Percentiles rank a stretch among this genome's conserved stretches.
These are phyloP conservation scores for Daldinia vernicosa DNA, from an alignment of 495 filamentous ascomycete species.

Conservation along the genomic window DNA sequence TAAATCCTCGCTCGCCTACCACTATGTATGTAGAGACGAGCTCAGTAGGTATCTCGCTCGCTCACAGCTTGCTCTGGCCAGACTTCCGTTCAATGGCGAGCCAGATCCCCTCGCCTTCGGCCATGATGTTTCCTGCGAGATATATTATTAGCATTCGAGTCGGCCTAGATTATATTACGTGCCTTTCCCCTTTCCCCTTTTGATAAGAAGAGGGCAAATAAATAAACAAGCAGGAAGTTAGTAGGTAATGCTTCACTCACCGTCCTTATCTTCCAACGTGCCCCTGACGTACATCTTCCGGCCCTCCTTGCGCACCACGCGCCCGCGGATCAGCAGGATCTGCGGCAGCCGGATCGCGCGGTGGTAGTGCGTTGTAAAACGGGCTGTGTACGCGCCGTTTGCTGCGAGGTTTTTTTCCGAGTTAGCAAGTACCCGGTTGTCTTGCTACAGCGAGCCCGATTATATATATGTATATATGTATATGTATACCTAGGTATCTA, in stretches of 20 bases:
- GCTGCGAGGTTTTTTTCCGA: background rate
- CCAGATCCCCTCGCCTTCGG: constrained; percentile 44
- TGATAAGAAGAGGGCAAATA: no score
- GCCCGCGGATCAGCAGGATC: constrained; percentile 40
- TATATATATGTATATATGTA: no score
- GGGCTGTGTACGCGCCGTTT: constrained; percentile 42
- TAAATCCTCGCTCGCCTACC: background rate
- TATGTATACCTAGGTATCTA: no score
- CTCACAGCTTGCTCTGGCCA: constrained; percentile 29
- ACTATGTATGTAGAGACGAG: background rate
- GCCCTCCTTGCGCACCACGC: constrained; percentile 43
- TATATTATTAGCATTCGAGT: constrained; percentile 16
- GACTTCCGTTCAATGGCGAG: constrained; percentile 27
- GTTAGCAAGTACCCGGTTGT: no score
- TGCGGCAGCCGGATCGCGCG: constrained; percentile 45
- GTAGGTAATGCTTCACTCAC: constrained; percentile 19
- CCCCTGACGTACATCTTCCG: constrained; percentile 45
- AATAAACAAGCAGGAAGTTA: no score
- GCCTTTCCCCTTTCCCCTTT: no score
- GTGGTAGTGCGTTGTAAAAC: constrained; percentile 45
- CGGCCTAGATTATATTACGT: background rate
- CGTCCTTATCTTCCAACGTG: constrained; percentile 46
- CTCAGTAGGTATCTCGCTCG: background rate
- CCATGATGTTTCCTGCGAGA: constrained; percentile 37
- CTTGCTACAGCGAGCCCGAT: no score